These are phyloP conservation scores for Spongispora temasekensis DNA, from an alignment of 1,284 basidiomycete species.

Conservation along the genomic window DNA sequence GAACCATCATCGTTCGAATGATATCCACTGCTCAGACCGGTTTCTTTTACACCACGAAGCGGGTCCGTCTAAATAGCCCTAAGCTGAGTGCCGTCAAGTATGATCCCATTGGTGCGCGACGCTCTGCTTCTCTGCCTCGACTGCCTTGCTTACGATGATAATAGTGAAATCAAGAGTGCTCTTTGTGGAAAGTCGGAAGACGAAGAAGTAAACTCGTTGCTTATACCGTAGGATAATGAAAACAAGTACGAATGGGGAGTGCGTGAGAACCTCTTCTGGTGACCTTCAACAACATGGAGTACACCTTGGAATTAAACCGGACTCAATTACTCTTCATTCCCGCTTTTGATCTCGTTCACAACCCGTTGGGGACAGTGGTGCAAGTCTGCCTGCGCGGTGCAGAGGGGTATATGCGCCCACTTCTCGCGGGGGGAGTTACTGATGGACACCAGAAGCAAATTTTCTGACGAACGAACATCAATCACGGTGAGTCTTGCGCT, in stretches of 20 bases:
- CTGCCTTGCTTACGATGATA: constrained; percentile 2
- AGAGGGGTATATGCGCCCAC: constrained; percentile 22
- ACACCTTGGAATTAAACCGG: constrained; percentile 23
- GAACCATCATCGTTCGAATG: constrained; percentile 82
- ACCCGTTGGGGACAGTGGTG: constrained; percentile 23
- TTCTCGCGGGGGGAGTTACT: background rate
- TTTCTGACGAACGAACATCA: constrained; percentile 7
- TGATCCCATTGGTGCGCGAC: constrained; percentile 76
- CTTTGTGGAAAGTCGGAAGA: constrained; percentile 79
- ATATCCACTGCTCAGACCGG: constrained; percentile 90
- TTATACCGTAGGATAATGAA: background rate
- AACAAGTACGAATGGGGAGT: too few species aligned
- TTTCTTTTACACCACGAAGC: constrained; percentile 84
- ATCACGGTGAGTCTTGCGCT: constrained; percentile 22
- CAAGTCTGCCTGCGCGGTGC: constrained; percentile 24
- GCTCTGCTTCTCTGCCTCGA: background rate
- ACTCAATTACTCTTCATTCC: constrained; percentile 30
- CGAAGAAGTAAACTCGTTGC: constrained; percentile 47
- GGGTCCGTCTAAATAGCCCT: constrained; percentile 64
- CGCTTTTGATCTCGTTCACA: background rate
- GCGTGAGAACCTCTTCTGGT: too few species aligned
- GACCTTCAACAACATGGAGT: constrained; percentile 1
- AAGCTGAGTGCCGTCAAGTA: constrained; percentile 86
- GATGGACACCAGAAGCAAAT: constrained; percentile 12
- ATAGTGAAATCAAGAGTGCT: constrained; percentile 72